Evolutionary conservation across 345 rosid species (phyloP), one percentile per base, ranked within the genome.

Genomic region (Eucalyptus polyanthemos): DNA sequence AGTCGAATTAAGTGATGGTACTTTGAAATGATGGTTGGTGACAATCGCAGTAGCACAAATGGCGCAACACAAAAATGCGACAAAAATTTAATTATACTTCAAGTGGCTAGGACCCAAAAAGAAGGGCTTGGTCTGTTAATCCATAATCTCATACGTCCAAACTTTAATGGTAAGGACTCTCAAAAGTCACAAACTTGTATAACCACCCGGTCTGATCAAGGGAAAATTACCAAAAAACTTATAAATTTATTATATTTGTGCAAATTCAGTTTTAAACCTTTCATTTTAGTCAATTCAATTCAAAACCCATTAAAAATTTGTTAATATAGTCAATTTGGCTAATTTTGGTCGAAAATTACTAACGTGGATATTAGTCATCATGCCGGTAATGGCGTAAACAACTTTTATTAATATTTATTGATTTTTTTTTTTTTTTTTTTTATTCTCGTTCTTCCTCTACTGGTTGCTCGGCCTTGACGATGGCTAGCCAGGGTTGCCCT

Each of bases 321-420:
- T 5, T 22, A 56, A 24, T 56, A 11, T 56, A 24, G 13, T 56
- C 3, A 6, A 56, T 56, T 3, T 2, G 0, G 3, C 13, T 24
- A 56, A 22, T 24, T 56, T 56, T 56, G 1, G 2, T 11, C 0
- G 0, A 25, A 56, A 56, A 24, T 24, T 56, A 5, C 0, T 56
- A 9, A 4, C 0, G 3, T 56, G 29, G 29, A 56, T 25, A 56
- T 11, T 5, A 3, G 29, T 5, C 6, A 56, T 56, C 0, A 11
- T 24, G 3, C 1, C 29, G 0, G 0, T 22, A 25, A 56, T 56
- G 27, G 24, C 1, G 14, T 56, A 4, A 22, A 56, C 6, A 24
- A 10, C 3, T 56, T 56, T 24, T 24, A 5, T 56, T 22, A 4
- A 56, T 56, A 56, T 56, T 56, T 56, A 22, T 56, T 0, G 0